Evolutionary conservation across 1,139 yeast genomes (phyloP), one percentile per base, ranked within the genome.

Genomic region (Suhomyces bribrorum): DNA sequence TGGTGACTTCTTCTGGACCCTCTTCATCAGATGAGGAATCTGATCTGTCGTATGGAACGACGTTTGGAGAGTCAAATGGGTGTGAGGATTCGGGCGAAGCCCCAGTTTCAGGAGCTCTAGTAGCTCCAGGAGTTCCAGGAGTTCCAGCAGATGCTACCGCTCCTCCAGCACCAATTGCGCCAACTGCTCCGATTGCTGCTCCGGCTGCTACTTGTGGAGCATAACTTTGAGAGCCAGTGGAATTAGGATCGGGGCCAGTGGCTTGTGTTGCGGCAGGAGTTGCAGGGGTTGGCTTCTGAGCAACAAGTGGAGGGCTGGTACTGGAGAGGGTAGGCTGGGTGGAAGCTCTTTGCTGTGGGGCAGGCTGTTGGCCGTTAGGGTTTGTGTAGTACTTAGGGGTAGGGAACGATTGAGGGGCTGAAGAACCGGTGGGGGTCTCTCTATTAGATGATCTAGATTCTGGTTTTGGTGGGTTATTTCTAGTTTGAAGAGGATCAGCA

Each of bases 21-120:
- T 46, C 55, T 17, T 56, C 68, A 26, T 58, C 63, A 18, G 56
- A 61, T 3, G 63, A 53, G 50, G 54, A 44, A 46, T 46, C 48
- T 2, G 51, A 41, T 27, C 42, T 45, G 8, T 43, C 39, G 38
- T 53, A 55, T 32, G 48, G 54, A 4, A 53, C 60, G 11, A 57
- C 50, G 32, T 57, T 56, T 9, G 63, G 57, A n/a, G 52, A 56
- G 5, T 48, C 56, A 6, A 36, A 31, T 31, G 31, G 38, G 14
- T 25, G 40, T 12, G 15, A 34, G 36, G 13, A 29, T 26, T 12
- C 27, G 33, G 13, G 38, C 16, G 12, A 37, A 24, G n/a, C 20
- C 14, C 20, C 13, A 29, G 26, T 7, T 7, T 37, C 29, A n/a
- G 31, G 29, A 23, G 39, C 8, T n/a, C n/a, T n/a, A n/a, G n/a